Conservation (phyloP, 306 rosid species). For the Pterocarpus santalinus region DNA sequence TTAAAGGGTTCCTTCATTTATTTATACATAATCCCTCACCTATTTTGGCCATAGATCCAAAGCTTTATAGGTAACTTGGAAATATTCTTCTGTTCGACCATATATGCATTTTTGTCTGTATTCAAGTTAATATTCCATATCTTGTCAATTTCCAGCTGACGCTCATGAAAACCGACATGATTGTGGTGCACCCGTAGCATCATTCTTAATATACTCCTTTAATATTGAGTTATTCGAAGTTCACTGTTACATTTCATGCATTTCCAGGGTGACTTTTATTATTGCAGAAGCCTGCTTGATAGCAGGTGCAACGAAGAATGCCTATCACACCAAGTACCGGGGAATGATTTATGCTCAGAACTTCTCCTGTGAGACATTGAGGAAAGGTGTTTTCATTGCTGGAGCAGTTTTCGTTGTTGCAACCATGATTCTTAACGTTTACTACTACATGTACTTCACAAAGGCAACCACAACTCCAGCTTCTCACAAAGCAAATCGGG, state of each 20-base stretch:
- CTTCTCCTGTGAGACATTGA: constrained; percentile 84
- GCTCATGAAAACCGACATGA: neutral
- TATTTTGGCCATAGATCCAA: neutral
- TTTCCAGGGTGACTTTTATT: constrained; percentile 69
- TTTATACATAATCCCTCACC: neutral
- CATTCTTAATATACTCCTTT: neutral
- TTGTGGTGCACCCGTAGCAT: neutral
- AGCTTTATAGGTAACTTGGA: neutral
- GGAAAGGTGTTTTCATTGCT: constrained; percentile 88
- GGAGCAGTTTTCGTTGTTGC: constrained; percentile 92
- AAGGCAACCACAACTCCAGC: constrained; percentile 71
- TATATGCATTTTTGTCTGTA: neutral
- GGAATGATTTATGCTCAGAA: constrained; percentile 77
- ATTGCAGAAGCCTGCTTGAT: constrained; percentile 90
- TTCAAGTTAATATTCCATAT: neutral
- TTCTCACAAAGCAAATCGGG: constrained; percentile 72
- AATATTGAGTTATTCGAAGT: constrained; percentile 11
- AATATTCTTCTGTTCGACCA: neutral
- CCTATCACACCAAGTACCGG: constrained; percentile 93
- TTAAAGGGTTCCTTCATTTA: neutral
- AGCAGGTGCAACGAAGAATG: constrained; percentile 91
- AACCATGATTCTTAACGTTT: constrained; percentile 86
- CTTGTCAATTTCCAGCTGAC: neutral
- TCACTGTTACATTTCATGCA: constrained; percentile 5
- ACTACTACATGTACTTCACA: constrained; percentile 92